Base-by-base conservation (phyloP, 2,329 filamentous ascomycete species). In the Xylaria sp. region DNA sequence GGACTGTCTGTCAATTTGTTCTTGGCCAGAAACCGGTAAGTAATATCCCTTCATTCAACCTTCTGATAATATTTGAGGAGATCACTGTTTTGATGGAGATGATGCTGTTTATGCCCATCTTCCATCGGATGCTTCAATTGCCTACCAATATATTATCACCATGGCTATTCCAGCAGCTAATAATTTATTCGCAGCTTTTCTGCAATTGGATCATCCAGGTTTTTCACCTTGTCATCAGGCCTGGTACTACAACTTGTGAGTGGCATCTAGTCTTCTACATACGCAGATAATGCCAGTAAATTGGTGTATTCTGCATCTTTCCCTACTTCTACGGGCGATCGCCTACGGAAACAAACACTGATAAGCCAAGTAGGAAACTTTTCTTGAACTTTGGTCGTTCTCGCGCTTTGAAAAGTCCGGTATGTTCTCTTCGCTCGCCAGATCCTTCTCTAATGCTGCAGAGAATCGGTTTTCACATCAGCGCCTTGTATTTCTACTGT, bases 21-120 rank as follows among this genome's bases (percentile, higher is more conserved):
- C 56, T 54, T 0, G 37, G 15, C 18, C 18, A 50, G 28, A 1
- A 39, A 25, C 15, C 15, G 25, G 67, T 69, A 67, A 67, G 67
- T 31, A 59, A 34, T 12, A 10, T 15, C n/a, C 18, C 25, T 2
- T n/a, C 20, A 34, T 44, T n/a, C 15, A 12, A 46, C 52, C n/a
- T 23, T 48, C 39, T 18, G 41, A 39, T 1, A 12, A 15, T n/a
- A 15, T 39, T 23, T 15, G 7, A 31, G 8, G 2, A 37, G 6
- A 20, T 59, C 20, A 2, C 31, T 31, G 13, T 8, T 44, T 12
- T 13, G 12, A 18, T n/a, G 15, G 23, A 8, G 23, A 13, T 60
- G 18, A n/a, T 54, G 59, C n/a, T 65, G 25, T 12, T 28, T 1
- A 10, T 2, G 31, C 28, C 12, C 8, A 18, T 41, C 13, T 13